phyloP scores from a whole-genome alignment of 768 basidiomycete species.

The Hydnomerulius pinastri region DNA sequence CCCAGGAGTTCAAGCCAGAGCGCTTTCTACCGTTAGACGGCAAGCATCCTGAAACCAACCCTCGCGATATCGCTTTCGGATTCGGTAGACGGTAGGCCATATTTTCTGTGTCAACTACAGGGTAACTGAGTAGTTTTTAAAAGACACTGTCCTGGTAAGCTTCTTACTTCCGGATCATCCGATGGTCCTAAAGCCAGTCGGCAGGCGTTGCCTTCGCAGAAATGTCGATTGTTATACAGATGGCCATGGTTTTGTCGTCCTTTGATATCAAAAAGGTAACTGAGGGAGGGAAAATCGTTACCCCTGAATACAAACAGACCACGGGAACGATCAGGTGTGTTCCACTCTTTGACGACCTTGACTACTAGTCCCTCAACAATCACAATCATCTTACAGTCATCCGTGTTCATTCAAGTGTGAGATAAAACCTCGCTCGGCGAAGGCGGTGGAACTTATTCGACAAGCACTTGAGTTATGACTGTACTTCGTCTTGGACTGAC shows the following conservation, averaged over 20 bases:
- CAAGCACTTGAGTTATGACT: neutral
- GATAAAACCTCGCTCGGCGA: constrained; percentile 52
- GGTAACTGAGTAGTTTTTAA: neutral
- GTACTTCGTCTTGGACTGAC: too few relatives aligned
- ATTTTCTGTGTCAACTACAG: neutral
- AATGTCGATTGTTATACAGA: neutral
- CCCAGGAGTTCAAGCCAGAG: constrained; percentile 29
- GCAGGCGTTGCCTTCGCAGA: constrained; percentile 3
- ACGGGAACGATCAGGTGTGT: constrained; percentile 2
- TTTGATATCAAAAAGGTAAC: constrained; percentile 2
- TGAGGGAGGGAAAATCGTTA: constrained; percentile 1
- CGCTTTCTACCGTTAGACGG: constrained; percentile 24
- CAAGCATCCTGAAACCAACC: constrained; percentile 18
- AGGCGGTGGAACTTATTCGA: constrained; percentile 48
- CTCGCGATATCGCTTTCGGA: constrained; percentile 21
- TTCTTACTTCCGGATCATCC: neutral
- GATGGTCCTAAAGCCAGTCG: neutral
- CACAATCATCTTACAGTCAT: constrained; percentile 3
- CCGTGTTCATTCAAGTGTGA: constrained; percentile 44
- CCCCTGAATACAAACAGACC: neutral
- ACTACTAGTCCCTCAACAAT: neutral
- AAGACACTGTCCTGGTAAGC: neutral
- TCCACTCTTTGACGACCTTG: too few relatives aligned
- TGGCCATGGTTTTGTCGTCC: neutral
- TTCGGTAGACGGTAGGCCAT: constrained; percentile 26